Evolutionary conservation across 31 red algal species (phyloP).

Genomic region (Porphyra umbilicalis): DNA sequence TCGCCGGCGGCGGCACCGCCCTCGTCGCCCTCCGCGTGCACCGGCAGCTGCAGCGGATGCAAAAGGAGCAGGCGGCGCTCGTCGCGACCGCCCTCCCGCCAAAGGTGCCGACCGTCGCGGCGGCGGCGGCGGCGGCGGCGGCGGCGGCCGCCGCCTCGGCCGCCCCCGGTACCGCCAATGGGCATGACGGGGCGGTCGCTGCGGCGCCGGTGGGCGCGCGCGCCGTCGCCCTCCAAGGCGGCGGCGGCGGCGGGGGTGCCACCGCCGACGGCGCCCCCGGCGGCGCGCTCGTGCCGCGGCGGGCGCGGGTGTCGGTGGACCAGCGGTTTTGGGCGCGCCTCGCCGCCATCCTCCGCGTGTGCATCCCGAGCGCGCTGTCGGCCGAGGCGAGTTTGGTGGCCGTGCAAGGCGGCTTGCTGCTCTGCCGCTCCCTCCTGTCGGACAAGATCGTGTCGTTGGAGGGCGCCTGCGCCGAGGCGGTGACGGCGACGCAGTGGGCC

Average conservation of each 20-base stretch:
- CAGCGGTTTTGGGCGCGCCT: slow-evolving; percentile 40
- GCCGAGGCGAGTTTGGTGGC: slow-evolving; percentile 26
- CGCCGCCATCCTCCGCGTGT: slow-evolving; percentile 40
- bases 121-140: not conserved
- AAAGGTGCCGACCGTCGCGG: not conserved
- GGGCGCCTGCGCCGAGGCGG: slow-evolving; percentile 48
- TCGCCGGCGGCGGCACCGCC: not conserved
- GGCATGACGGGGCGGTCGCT: not conserved
- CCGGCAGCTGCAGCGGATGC: not conserved
- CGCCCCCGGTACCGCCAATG: not conserved
- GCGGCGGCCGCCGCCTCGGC: not conserved
- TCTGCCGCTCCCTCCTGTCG: slow-evolving; percentile 50
- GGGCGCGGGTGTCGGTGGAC: slow-evolving; percentile 20
- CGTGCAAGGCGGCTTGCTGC: slow-evolving; percentile 47
- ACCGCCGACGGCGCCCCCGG: not conserved
- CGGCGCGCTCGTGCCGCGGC: not conserved
- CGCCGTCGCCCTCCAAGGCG: not conserved
- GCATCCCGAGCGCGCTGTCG: slow-evolving; percentile 39
- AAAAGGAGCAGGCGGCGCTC: not conserved
- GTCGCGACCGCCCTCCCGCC: not conserved
- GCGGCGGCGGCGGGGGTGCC: not conserved
- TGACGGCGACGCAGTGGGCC: slow-evolving; percentile 53
- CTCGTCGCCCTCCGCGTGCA: not conserved
- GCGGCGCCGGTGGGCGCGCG: not conserved
- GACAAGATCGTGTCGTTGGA: slow-evolving; percentile 46